Percentiles rank a stretch among this genome's conserved stretches.
Conservation (phyloP, 768 basidiomycete genomes). For the Boletus eberwhitei region DNA sequence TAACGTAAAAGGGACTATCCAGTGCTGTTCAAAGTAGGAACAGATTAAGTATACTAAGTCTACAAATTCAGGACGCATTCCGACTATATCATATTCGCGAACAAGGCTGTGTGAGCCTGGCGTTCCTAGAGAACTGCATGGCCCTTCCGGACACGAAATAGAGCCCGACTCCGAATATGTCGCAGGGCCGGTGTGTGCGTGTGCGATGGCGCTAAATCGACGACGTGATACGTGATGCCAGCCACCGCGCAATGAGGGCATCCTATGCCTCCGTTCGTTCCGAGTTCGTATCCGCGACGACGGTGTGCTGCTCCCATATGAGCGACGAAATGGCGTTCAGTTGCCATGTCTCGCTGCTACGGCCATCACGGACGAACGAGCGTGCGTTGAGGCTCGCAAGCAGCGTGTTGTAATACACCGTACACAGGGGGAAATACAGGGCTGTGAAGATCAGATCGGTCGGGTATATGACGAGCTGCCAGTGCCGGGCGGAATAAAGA, state of each 20-base stretch:
- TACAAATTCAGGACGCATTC: not conserved
- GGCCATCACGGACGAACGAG: conserved; percentile 10
- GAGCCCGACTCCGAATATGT: not conserved
- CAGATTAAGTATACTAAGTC: not conserved
- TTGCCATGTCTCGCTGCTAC: not conserved
- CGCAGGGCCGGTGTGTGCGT: not conserved
- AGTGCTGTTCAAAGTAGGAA: not conserved
- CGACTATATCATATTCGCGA: no score
- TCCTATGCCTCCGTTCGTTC: not conserved
- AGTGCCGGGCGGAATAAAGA: not conserved
- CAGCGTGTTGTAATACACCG: conserved; percentile 34
- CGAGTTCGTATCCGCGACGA: not conserved
- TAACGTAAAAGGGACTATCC: not conserved
- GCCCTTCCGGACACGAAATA: no score
- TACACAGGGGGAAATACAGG: conserved; percentile 31
- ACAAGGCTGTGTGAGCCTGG: no score
- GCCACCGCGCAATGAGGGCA: not conserved
- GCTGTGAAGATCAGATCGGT: conserved; percentile 21
- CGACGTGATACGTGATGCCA: not conserved
- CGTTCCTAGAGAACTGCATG: no score
- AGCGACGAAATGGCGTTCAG: not conserved
- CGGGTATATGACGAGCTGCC: conserved; percentile 25
- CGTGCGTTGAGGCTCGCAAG: conserved; percentile 33
- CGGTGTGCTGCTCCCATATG: not conserved
- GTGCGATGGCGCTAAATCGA: not conserved